These are phyloP conservation scores for Eremothecium cymbalariae DNA, from an alignment of 1,139 yeast genomes.

Conservation along the genomic window DNA sequence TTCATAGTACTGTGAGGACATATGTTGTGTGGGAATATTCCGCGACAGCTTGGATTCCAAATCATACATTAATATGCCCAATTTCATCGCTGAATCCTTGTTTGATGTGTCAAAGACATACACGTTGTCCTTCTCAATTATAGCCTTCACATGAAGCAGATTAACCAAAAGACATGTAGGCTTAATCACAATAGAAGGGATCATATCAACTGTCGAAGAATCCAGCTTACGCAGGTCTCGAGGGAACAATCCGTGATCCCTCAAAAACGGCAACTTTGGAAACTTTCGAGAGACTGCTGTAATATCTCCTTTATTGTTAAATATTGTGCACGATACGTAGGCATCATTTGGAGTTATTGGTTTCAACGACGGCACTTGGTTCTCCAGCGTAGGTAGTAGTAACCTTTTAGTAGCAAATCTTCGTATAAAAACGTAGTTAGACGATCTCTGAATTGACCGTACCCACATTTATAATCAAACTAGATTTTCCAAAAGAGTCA, in stretches of 20 bases:
- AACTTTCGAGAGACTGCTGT: conserved; percentile 67
- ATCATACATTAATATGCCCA: conserved; percentile 81
- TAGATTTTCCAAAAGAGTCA: too few species aligned
- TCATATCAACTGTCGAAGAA: conserved; percentile 79
- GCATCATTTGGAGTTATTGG: conserved; percentile 54
- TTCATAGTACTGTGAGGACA: conserved; percentile 49
- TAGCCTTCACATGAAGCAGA: conserved; percentile 76
- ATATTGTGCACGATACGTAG: conserved; percentile 66
- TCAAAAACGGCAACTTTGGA: conserved; percentile 66
- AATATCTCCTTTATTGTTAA: conserved; percentile 66
- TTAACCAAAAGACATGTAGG: conserved; percentile 67
- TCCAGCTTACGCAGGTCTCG: conserved; percentile 78
- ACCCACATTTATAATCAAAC: too few species aligned
- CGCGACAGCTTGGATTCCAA: conserved; percentile 66
- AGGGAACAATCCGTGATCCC: conserved; percentile 60
- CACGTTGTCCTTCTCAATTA: conserved; percentile 71
- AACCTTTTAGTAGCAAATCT: not conserved
- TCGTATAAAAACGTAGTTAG: not conserved
- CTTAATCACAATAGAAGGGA: conserved; percentile 78
- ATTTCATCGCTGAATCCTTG: conserved; percentile 49
- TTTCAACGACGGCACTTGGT: conserved; percentile 31
- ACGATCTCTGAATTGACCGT: not conserved
- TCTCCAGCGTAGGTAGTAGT: not conserved
- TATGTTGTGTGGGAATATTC: conserved; percentile 13
- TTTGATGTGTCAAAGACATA: conserved; percentile 69